Evolutionary conservation across 2,329 filamentous ascomycete species (phyloP).

Genomic region (Aureobasidium sp.): DNA sequence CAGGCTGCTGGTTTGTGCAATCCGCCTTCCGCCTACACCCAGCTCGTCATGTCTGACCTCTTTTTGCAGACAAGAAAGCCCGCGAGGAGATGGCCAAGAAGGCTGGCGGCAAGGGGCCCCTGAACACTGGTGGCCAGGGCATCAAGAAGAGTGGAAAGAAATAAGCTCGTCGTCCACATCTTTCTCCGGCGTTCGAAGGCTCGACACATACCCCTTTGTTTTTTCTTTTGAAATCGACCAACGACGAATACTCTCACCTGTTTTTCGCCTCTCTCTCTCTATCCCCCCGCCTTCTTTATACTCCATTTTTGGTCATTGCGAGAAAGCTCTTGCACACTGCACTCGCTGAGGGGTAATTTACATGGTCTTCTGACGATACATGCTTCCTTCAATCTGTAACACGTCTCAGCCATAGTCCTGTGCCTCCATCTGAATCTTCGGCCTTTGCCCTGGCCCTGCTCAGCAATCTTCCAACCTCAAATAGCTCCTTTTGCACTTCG

Average conservation of each 20-base stretch:
- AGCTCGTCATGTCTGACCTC: slow-evolving; percentile 10
- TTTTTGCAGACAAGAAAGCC: slow-evolving; percentile 51
- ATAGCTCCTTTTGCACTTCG: slow-evolving; percentile 66
- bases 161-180: slow-evolving; percentile 36
- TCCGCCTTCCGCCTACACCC: neutral
- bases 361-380: neutral
- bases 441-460: slow-evolving; percentile 68
- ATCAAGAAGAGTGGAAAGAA: slow-evolving; percentile 99
- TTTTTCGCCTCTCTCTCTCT: neutral
- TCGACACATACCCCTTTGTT: slow-evolving; percentile 9
- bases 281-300: neutral
- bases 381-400: slow-evolving; percentile 46
- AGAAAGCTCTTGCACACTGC: neutral
- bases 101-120: slow-evolving; percentile 74
- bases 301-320: neutral
- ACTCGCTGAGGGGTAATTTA: neutral
- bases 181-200: slow-evolving; percentile 2
- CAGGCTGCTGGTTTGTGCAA: slow-evolving; percentile 63
- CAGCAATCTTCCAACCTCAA: slow-evolving; percentile 67
- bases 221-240: neutral
- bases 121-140: slow-evolving; percentile 75
- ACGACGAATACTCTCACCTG: neutral
- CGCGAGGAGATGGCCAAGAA: slow-evolving; percentile 77
- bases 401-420: slow-evolving; percentile 67
- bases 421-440: slow-evolving; percentile 49